Evolutionary conservation across 768 basidiomycete species (phyloP), one percentile per base, ranked within the genome.

Genomic region (Pisolithus microcarpus): DNA sequence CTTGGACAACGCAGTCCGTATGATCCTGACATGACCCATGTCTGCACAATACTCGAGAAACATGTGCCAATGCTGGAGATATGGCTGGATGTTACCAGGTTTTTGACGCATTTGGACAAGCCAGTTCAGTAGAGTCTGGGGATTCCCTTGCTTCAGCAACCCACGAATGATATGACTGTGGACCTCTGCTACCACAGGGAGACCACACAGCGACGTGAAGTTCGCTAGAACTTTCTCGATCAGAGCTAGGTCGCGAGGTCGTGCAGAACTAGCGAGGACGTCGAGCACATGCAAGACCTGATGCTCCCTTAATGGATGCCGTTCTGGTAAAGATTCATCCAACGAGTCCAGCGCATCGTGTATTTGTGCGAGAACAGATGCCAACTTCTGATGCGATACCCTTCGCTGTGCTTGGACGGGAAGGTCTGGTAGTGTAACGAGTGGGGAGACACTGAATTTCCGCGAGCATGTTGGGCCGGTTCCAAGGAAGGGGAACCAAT

Each of bases 211-310:
- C 39, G 65, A 62, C 40, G 67, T 69, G 61, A 82, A 66, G 59
- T 80, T 77, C 16, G 56, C 55, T 16, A 84, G 73, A 34, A 85
- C 72, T 45, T 73, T 71, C 46, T 77, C 70, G 46, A 85, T 73
- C 52, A 79, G 70, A 48, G 70, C 71, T n/a, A 82, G 59, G 54
- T 86, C 82, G 19, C 72, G 64, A 8, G 73, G 72, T 18, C 76
- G 68, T 3, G 73, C 81, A 1, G 82, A 82, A 16, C 64, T 56
- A 16, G 77, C 79, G 43, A 85, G 71, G 15, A 69, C 59, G 52
- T 71, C 64, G 1, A 85, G 65, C 7, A 75, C 65, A 19, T 51
- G 63, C 45, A 72, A 47, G 16, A 78, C 61, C 34, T 79, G 62
- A 15, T 56, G 54, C 16, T 37, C 43, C 2, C 46, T 52, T 39